Evolutionary conservation across 2,329 filamentous ascomycete species (phyloP).

Genomic region (Xylariaceae sp.): DNA sequence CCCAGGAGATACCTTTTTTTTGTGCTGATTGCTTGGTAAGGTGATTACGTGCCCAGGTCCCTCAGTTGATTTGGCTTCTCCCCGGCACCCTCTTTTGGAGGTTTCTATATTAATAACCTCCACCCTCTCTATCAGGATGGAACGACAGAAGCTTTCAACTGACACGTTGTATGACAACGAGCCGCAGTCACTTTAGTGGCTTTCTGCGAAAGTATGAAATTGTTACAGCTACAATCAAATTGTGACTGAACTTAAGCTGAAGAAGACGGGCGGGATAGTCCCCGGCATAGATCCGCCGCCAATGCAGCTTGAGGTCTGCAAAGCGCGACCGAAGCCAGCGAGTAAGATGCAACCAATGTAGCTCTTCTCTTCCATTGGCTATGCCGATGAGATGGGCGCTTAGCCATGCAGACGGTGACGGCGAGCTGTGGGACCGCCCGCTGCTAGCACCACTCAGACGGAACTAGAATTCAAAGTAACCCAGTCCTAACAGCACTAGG

Average conservation of each 20-base stretch:
- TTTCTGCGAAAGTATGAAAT: no score
- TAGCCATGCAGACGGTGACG: slow-evolving; percentile 24
- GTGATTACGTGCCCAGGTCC: no score
- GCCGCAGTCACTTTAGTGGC: no score
- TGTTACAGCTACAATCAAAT: background rate
- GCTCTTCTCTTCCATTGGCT: slow-evolving; percentile 20
- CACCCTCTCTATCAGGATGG: no score
- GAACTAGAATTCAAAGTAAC: background rate
- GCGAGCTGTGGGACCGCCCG: slow-evolving; percentile 21
- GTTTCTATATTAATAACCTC: no score
- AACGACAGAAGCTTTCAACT: no score
- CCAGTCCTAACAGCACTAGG: background rate
- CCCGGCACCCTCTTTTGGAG: no score
- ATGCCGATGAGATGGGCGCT: slow-evolving; percentile 21
- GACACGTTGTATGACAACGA: no score
- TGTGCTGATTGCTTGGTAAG: no score
- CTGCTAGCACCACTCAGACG: slow-evolving; percentile 14
- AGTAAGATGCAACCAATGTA: slow-evolving; percentile 15
- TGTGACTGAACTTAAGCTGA: slow-evolving; percentile 14
- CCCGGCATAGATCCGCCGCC: slow-evolving; percentile 17
- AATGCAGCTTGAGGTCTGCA: slow-evolving; percentile 12
- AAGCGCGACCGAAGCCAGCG: slow-evolving; percentile 5
- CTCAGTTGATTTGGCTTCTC: no score
- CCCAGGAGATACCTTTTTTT: no score
- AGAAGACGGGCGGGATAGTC: slow-evolving; percentile 6